Evolutionary conservation across 2,329 filamentous ascomycete genomes (phyloP).

Genomic region (Penicillium rolfsii): DNA sequence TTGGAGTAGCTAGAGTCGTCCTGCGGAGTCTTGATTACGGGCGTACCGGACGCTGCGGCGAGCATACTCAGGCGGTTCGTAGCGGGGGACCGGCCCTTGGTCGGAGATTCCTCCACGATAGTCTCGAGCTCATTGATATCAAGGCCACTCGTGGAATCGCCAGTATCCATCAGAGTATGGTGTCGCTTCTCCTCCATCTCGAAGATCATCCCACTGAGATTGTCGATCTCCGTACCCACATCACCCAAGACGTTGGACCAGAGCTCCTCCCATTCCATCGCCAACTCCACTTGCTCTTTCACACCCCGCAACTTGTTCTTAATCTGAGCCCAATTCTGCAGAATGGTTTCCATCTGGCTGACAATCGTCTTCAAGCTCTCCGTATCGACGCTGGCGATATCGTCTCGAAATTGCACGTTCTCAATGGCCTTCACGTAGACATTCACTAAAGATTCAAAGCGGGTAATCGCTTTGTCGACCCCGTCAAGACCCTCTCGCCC

Average conservation of each 20-base stretch:
- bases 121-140: constrained; percentile 91
- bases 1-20: constrained; percentile 88
- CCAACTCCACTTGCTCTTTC: constrained; percentile 89
- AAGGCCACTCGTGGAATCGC: constrained; percentile 55
- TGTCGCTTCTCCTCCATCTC: constrained; percentile 98
- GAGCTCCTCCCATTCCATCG: constrained; percentile 98
- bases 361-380: constrained; percentile 76
- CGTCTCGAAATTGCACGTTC: constrained; percentile 75
- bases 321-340: constrained; percentile 82
- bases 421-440: constrained; percentile 96
- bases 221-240: constrained; percentile 85
- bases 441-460: constrained; percentile 87
- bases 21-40: constrained; percentile 57
- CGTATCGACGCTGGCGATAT: constrained; percentile 71
- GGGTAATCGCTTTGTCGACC: constrained; percentile 70
- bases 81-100: constrained; percentile 54
- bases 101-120: constrained; percentile 84
- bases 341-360: constrained; percentile 83
- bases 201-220: constrained; percentile 79
- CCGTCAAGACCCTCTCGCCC: constrained; percentile 62
- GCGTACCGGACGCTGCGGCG: constrained; percentile 52
- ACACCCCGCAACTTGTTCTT: constrained; percentile 75
- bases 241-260: constrained; percentile 94
- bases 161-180: constrained; percentile 69
- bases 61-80: constrained; percentile 71